Percentiles rank a stretch among this genome's conserved stretches.
phyloP scores from a whole-genome alignment of 352 stramenopile genomes.

The Pythium diclinum region DNA sequence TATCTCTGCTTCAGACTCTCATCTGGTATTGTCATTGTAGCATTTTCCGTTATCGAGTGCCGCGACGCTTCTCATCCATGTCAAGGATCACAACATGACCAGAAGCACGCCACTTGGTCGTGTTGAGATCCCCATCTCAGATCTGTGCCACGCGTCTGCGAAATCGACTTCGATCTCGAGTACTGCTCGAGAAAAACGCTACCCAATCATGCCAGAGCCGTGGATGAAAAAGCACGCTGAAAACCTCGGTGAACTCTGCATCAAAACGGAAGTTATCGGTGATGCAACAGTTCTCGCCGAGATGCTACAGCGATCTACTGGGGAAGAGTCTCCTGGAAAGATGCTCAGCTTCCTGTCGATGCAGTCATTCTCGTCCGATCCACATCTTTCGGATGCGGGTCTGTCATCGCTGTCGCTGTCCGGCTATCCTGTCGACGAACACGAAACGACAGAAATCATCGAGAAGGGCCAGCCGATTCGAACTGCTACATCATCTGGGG shows the following conservation, averaged over 20 bases:
- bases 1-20: not conserved
- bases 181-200: conserved; percentile 49
- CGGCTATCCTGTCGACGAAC: conserved; percentile 32
- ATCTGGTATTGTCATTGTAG: conserved; percentile 22
- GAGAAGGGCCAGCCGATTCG: conserved; percentile 37
- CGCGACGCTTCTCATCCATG: conserved; percentile 52
- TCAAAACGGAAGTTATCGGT: conserved; percentile 63
- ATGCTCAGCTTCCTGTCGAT: conserved; percentile 54
- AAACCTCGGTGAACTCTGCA: conserved; percentile 58
- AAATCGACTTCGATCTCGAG: conserved; percentile 52
- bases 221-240: conserved; percentile 67
- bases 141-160: conserved; percentile 55
- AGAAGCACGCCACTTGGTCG: conserved; percentile 62
- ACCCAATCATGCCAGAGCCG: conserved; percentile 54
- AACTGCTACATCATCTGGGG: conserved; percentile 36
- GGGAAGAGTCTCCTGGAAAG: conserved; percentile 38
- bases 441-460: conserved; percentile 47
- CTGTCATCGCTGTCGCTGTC: conserved; percentile 14
- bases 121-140: conserved; percentile 58
- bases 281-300: conserved; percentile 54
- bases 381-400: conserved; percentile 23
- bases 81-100: conserved; percentile 77
- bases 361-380: conserved; percentile 48
- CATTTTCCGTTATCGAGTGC: conserved; percentile 44
- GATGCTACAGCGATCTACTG: conserved; percentile 38